phyloP scores from a whole-genome alignment of 2,329 filamentous ascomycete species.

The Cladosporium cucumerinum region DNA sequence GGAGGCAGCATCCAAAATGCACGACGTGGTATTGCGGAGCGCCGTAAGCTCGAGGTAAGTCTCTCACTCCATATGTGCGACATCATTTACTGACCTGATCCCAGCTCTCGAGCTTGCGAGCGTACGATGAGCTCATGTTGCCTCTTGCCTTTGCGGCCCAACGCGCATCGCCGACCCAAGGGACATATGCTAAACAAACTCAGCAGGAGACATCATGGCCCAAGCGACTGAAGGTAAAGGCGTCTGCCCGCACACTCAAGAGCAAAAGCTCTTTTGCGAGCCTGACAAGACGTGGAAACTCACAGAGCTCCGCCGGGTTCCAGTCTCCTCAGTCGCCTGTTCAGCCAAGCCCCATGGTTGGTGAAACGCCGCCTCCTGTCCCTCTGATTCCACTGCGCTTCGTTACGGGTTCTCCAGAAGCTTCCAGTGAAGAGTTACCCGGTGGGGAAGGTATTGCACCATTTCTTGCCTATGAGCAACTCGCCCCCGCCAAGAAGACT shows the following conservation, averaged over 20 bases:
- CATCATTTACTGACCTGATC: background rate
- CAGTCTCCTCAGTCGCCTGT: background rate
- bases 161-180: background rate
- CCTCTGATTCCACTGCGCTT: slow-evolving; percentile 6
- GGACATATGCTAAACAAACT: background rate
- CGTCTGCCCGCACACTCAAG: slow-evolving; percentile 4
- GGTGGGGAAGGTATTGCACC: background rate
- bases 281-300: background rate
- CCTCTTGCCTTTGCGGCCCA: background rate
- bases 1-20: slow-evolving; percentile 2
- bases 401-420: background rate
- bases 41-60: slow-evolving; percentile 6
- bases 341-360: background rate
- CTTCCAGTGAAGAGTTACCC: background rate
- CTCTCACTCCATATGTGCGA: background rate
- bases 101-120: slow-evolving; percentile 1
- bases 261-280: background rate
- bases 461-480: slow-evolving; percentile 1
- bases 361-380: background rate
- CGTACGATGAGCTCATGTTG: slow-evolving; percentile 11
- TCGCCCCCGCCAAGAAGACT: background rate
- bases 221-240: slow-evolving; percentile 5
- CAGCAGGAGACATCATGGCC: slow-evolving; percentile 10
- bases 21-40: background rate
- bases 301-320: background rate